These are phyloP conservation scores for Solanum bulbocastanum DNA, from an alignment of 257 asterid species.

Conservation along the genomic window DNA sequence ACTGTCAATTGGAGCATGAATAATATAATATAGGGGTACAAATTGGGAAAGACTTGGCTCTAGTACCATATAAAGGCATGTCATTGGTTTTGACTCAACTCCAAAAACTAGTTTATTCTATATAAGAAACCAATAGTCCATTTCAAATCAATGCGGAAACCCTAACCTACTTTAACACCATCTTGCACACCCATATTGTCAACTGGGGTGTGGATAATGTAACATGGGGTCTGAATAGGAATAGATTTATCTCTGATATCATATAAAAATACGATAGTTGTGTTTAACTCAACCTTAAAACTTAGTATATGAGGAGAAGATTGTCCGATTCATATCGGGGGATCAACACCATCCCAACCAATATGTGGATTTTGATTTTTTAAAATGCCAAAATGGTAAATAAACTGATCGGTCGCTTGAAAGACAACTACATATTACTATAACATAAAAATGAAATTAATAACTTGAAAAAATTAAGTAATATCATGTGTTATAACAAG, in stretches of 20 bases:
- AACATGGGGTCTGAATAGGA: neutral
- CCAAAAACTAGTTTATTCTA: neutral
- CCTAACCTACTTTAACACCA: neutral
- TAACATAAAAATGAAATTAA: neutral
- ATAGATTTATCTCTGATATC: neutral
- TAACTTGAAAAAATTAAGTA: neutral
- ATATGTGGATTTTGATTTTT: neutral
- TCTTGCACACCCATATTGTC: neutral
- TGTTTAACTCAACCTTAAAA: neutral
- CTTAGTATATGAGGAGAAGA: neutral
- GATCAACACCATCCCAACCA: neutral
- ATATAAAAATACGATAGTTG: neutral
- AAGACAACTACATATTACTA: neutral
- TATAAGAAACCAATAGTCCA: neutral
- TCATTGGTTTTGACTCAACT: neutral
- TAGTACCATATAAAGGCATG: no score
- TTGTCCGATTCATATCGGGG: neutral
- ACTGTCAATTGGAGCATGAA: neutral
- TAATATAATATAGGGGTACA: neutral
- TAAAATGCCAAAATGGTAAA: neutral
- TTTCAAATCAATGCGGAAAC: neutral
- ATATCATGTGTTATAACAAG: neutral
- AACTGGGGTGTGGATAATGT: neutral
- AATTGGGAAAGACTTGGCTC: no score
- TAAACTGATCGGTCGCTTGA: neutral